Evolutionary conservation across 1,139 yeast species (phyloP).

Genomic region (Casaregolazyma lundiana): DNA sequence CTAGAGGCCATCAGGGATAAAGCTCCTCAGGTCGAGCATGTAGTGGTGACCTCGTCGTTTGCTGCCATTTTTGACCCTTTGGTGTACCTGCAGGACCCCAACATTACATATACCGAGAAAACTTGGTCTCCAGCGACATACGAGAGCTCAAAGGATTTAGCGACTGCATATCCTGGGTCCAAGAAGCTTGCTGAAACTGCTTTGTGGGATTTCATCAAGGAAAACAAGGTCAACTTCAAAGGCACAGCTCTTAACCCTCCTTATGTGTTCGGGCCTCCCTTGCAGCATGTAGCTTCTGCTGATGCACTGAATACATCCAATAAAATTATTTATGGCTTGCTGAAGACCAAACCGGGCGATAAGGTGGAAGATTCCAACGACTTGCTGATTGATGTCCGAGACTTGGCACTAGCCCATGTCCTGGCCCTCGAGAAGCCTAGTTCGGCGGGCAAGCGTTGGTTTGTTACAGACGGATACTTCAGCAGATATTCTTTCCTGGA

Average conservation of each 20-base stretch:
- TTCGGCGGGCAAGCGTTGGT: constrained; percentile 40
- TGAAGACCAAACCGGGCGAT: constrained; percentile 19
- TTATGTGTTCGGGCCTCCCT: constrained; percentile 46
- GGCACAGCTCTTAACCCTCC: constrained; percentile 46
- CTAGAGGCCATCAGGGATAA: constrained; percentile 40
- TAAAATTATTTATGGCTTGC: constrained; percentile 20
- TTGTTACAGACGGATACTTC: constrained; percentile 37
- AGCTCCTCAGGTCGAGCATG: constrained; percentile 48
- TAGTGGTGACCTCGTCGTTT: constrained; percentile 54
- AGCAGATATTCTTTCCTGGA: constrained; percentile 35
- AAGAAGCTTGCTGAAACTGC: constrained; percentile 42
- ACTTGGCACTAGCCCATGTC: constrained; percentile 50
- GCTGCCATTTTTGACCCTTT: constrained; percentile 39
- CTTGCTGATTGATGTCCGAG: constrained; percentile 46
- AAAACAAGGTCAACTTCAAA: constrained; percentile 36
- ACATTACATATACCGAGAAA: constrained; percentile 28
- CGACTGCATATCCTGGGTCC: constrained; percentile 21
- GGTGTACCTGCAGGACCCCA: not conserved
- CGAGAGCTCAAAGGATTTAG: constrained; percentile 31
- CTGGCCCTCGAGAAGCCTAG: constrained; percentile 36
- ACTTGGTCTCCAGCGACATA: constrained; percentile 44
- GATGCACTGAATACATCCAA: constrained; percentile 31
- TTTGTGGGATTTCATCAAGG: constrained; percentile 42
- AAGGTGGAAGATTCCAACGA: constrained; percentile 9
- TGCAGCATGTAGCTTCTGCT: constrained; percentile 26